phyloP scores from a whole-genome alignment of 768 basidiomycete species.

The Dendrothele bispora region DNA sequence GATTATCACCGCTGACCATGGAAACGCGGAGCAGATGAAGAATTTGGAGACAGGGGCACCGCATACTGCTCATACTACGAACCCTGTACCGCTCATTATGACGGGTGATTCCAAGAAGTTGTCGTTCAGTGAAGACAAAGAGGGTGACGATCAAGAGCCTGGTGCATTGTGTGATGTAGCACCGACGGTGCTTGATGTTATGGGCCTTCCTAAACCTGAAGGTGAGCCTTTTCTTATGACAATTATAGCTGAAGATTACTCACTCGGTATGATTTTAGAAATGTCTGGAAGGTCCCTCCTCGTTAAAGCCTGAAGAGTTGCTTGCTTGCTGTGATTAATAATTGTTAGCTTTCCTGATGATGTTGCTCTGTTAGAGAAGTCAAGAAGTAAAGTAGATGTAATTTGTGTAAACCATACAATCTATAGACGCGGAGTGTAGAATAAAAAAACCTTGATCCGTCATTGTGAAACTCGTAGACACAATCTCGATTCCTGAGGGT shows the following conservation, averaged over 20 bases:
- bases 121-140: conserved; percentile 51
- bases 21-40: conserved; percentile 94
- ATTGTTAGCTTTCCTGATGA: too few relatives aligned
- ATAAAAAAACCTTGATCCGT: too few relatives aligned
- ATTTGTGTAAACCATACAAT: too few relatives aligned
- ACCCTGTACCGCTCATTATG: conserved; percentile 89
- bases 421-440: too few relatives aligned
- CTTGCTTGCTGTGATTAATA: too few relatives aligned
- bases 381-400: too few relatives aligned
- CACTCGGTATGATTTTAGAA: conserved; percentile 29
- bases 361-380: too few relatives aligned
- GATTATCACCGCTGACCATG: conserved; percentile 90
- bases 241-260: neutral
- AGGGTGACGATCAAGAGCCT: conserved; percentile 53
- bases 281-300: conserved; percentile 64
- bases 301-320: conserved; percentile 11
- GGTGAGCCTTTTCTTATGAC: conserved; percentile 39
- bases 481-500: too few relatives aligned
- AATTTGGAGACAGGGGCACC: conserved; percentile 82
- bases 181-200: conserved; percentile 78
- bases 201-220: conserved; percentile 73
- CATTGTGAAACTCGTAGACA: too few relatives aligned
- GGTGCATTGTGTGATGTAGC: conserved; percentile 90
- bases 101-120: conserved; percentile 61
- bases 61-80: conserved; percentile 91